Base-by-base conservation (phyloP, 140 eudicot genomes). In the Cichorium intybus region DNA sequence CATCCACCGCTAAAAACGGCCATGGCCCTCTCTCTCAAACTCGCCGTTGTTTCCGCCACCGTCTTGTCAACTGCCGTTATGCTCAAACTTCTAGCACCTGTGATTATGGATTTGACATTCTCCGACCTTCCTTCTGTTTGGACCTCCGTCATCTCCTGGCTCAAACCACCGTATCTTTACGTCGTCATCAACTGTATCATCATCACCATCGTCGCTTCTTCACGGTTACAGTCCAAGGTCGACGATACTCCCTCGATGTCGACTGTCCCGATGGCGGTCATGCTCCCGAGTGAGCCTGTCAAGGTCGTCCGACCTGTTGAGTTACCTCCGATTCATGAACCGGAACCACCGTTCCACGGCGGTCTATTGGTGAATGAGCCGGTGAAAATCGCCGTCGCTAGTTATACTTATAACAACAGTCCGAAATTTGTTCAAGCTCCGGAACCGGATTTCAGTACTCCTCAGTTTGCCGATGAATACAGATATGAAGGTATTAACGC, bases 161-260 rank as follows among this genome's bases (percentile, higher is more conserved):
- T 87, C 22, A 77, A 50, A 60, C 97, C 96, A 3, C 97, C 96
- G 1, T 90, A 84, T 50, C 70, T 90, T 10, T 87, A 90, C 76
- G 82, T 90, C 27, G 72, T 90, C 35, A 76, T 90, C 70, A 90
- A 90, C 74, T 78, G 76, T 69, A 90, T 90, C 68, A 87, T 90
- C 54, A 73, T 90, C 64, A 75, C 90, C 17, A 87, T 90, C 58
- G 87, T 87, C 6, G 97, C 96, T 18, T 82, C 96, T 41, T 75
- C 96, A 4, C 73, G 83, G 59, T 73, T 87, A 43, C 87, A 86
- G 33, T 60, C 84, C 7, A 78, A 69, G 17, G 15, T 41, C 22
- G 85, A 52, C 24, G 77, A 69, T 53, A 24, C 10, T 45, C 16
- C 26, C 39, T 10, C 80, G 15, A 24, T 60, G 1, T 24, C 81